These are phyloP conservation scores for Nidularia pulvinata DNA, from an alignment of 768 basidiomycete genomes.

Conservation along the genomic window DNA sequence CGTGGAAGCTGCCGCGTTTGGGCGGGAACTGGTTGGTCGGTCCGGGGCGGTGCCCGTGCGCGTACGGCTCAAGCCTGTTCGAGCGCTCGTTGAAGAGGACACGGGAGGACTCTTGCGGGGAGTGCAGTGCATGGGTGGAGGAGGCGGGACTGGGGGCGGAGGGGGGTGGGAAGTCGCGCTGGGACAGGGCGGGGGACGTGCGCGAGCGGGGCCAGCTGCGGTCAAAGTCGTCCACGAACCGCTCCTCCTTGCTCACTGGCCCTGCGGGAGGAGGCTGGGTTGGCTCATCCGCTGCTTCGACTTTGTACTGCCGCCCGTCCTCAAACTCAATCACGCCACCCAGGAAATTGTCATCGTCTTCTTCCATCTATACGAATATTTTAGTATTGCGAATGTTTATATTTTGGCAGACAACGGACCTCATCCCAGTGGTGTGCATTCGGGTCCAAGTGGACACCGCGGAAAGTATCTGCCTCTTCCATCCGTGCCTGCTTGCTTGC, in stretches of 20 bases:
- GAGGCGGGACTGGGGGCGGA: slow-evolving; percentile 14
- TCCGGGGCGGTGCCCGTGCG: slow-evolving; percentile 23
- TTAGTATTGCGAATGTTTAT: slow-evolving; percentile 4
- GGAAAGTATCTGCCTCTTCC: slow-evolving; percentile 92
- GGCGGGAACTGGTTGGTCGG: slow-evolving; percentile 22
- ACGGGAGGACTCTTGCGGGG: slow-evolving; percentile 60
- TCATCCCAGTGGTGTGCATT: slow-evolving; percentile 99
- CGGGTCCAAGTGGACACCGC: slow-evolving; percentile 91
- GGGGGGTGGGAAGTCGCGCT: slow-evolving; percentile 35
- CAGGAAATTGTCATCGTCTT: slow-evolving; percentile 91
- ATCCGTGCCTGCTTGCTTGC: slow-evolving; percentile 63
- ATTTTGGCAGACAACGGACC: slow-evolving; percentile 45
- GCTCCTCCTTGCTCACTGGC: slow-evolving; percentile 76
- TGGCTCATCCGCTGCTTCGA: slow-evolving; percentile 51
- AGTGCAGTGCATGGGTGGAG: slow-evolving; percentile 37
- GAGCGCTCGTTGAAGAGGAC: slow-evolving; percentile 96
- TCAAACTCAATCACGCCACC: slow-evolving; percentile 93
- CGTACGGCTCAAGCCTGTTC: slow-evolving; percentile 87
- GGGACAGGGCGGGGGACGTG: slow-evolving; percentile 40
- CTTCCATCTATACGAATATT: slow-evolving; percentile 64
- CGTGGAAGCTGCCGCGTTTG: slow-evolving; percentile 45
- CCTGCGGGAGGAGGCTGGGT: slow-evolving; percentile 19
- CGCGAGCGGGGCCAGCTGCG: slow-evolving; percentile 91
- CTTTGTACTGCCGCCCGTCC: slow-evolving; percentile 90
- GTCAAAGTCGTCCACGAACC: slow-evolving; percentile 94